Evolutionary conservation across 805 yeast species (phyloP), one percentile per base, ranked within the genome.

Genomic region (Wickerhamiella allomyrinae): DNA sequence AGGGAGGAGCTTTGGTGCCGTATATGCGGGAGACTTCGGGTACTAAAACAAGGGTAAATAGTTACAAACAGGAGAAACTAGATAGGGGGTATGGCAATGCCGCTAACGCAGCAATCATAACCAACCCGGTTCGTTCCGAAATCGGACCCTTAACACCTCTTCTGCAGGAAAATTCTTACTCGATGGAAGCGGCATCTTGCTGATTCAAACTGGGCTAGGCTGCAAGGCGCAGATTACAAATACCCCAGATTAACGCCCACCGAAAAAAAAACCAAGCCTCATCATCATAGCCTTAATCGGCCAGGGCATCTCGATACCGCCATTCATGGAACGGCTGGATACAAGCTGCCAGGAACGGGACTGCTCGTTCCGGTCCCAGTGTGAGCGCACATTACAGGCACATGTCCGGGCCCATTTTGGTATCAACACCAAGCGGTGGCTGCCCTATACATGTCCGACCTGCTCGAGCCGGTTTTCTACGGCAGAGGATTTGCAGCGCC

Each of bases 351-450:
- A 27, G 14, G 31, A 27, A n/a, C 31, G 31, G 14, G 31, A 27
- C 31, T 27, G 31, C 14, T n/a, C 31, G 31, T 27, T 27, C 31
- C 13, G 9, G 11, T 17, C 21, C n/a, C 34, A 31, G 5, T 31
- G 20, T 31, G 21, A 31, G 17, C 20, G 20, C 13, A 31, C 34
- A 10, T 21, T 31, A 20, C 10, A 31, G 20, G 34, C 34, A 3
- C 34, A 31, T n/a, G 17, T 27, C 8, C 31, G 31, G 6, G 37
- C 37, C 23, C 37, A 34, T 21, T 20, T 19, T 9, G 37, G 37
- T 3, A 34, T 34, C 24, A 34, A 34, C 20, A 25, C 37, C 23
- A 34, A 34, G 17, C 37, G 37, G 10, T 34, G 37, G 37, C 24
- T 34, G 17, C 37, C 37, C 10, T 34, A 34, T n/a, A 34, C 37